Conservation (phyloP, 1,284 basidiomycete species). For the Vanrija sp. region DNA sequence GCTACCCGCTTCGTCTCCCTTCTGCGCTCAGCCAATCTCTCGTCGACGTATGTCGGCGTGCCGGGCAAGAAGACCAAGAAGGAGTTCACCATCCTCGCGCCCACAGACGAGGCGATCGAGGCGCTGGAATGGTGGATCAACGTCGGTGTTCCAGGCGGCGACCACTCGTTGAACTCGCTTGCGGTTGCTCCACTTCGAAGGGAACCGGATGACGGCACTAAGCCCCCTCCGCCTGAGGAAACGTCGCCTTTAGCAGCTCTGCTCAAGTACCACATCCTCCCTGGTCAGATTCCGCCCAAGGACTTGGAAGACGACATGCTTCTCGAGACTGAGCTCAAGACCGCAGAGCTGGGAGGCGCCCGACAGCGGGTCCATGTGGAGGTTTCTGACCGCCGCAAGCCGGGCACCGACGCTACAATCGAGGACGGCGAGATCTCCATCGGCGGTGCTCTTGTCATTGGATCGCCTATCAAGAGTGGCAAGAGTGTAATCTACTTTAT, state of each 20-base stretch:
- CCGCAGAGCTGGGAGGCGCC: constrained; percentile 62
- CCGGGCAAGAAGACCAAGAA: constrained; percentile 40
- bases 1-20: constrained; percentile 87
- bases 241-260: constrained; percentile 37
- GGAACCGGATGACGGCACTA: neutral
- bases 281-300: constrained; percentile 65
- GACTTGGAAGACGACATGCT: constrained; percentile 71
- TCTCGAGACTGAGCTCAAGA: constrained; percentile 70
- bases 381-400: constrained; percentile 50
- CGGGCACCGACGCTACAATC: constrained; percentile 48
- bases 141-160: neutral
- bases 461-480: constrained; percentile 59
- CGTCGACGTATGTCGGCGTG: constrained; percentile 63
- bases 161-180: neutral
- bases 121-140: constrained; percentile 30
- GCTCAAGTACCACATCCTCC: constrained; percentile 75
- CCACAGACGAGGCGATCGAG: constrained; percentile 75
- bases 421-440: constrained; percentile 65
- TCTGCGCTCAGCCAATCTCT: constrained; percentile 74
- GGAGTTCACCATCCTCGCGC: constrained; percentile 78
- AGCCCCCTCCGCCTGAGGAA: constrained; percentile 12
- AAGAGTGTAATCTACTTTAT: constrained; percentile 86
- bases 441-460: constrained; percentile 75
- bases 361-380: constrained; percentile 72
- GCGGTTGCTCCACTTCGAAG: neutral